Evolutionary conservation across 2,329 filamentous ascomycete species (phyloP).

Genomic region (Exophiala sp.): DNA sequence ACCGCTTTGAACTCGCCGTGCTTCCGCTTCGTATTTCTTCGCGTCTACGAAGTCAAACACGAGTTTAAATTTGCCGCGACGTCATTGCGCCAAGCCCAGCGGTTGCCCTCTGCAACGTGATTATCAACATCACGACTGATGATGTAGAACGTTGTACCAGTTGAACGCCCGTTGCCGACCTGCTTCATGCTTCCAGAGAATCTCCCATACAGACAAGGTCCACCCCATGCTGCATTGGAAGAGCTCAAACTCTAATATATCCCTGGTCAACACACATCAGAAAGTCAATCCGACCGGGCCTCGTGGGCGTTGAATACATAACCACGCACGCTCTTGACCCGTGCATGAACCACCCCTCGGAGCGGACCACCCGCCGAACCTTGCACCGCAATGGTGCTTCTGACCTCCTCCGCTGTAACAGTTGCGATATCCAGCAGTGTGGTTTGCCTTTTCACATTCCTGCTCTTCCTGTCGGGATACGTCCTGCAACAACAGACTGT

Average conservation of each 20-base stretch:
- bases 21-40: background rate
- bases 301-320: too few relatives aligned
- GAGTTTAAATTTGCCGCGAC: background rate
- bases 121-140: slow-evolving; percentile 5
- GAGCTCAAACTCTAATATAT: background rate
- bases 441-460: slow-evolving; percentile 69
- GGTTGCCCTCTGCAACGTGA: slow-evolving; percentile 11
- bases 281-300: background rate
- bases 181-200: too few relatives aligned
- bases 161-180: too few relatives aligned
- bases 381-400: slow-evolving; percentile 38
- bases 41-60: background rate
- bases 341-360: background rate
- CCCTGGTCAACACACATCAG: background rate
- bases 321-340: background rate
- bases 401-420: slow-evolving; percentile 42
- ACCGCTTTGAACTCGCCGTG: too few relatives aligned
- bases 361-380: background rate
- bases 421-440: slow-evolving; percentile 40
- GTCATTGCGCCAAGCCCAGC: background rate
- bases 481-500: slow-evolving; percentile 81
- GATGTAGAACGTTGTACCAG: background rate
- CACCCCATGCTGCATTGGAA: background rate
- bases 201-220: background rate
- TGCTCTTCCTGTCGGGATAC: slow-evolving; percentile 84